Evolutionary conservation across 345 rosid species (phyloP).

Genomic region (Iberis pinnata): DNA sequence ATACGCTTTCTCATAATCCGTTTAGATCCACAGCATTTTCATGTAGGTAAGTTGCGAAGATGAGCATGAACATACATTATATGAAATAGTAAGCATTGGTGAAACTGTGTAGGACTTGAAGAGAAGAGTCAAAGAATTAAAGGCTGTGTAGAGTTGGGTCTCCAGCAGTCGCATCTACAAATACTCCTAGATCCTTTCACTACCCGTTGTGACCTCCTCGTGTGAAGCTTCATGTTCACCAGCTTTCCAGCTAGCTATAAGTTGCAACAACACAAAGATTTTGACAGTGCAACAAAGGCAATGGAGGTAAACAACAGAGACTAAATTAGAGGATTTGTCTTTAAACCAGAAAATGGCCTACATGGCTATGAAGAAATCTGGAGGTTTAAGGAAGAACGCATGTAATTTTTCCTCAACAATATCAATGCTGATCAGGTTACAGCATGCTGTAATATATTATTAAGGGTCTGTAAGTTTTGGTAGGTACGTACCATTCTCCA

Average conservation of each 20-base stretch:
- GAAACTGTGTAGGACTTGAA: neutral
- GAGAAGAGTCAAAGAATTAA: slow-evolving; percentile 17
- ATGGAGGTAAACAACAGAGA: neutral
- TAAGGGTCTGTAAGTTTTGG: neutral
- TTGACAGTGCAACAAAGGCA: neutral
- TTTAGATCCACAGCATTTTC: neutral
- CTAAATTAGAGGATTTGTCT: neutral
- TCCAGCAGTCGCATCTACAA: slow-evolving; percentile 77
- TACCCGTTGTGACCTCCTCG: slow-evolving; percentile 56
- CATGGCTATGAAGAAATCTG: neutral
- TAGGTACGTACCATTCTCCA: slow-evolving; percentile 83
- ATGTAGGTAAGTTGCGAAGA: neutral
- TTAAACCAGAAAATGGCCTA: neutral
- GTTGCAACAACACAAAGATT: slow-evolving; percentile 1
- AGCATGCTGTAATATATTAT: neutral
- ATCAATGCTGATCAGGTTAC: neutral
- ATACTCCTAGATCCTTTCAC: slow-evolving; percentile 74
- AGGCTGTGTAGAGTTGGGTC: slow-evolving; percentile 42
- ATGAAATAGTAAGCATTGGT: neutral
- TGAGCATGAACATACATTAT: neutral
- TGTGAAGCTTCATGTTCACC: slow-evolving; percentile 82
- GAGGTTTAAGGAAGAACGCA: neutral
- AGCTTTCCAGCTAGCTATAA: slow-evolving; percentile 81
- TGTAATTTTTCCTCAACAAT: neutral
- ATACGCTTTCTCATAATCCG: neutral